phyloP scores from a whole-genome alignment of 2,329 filamentous ascomycete species.

The Leptographium procerum region DNA sequence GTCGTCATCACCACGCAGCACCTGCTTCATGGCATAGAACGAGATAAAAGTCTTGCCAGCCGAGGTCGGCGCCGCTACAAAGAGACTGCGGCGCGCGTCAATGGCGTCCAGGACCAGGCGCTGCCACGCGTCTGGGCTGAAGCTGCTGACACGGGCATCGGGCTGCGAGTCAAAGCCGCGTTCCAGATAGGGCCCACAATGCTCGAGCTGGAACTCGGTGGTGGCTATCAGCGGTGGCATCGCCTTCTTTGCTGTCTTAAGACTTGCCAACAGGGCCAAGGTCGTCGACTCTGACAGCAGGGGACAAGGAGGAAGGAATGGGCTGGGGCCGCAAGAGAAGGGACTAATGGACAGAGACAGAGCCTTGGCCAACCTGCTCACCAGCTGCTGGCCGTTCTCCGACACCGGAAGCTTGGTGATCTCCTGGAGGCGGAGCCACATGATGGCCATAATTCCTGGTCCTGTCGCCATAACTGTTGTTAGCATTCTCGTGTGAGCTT shows the following conservation, averaged over 20 bases:
- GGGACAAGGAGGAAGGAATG: too few species aligned
- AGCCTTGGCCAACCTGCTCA: not conserved
- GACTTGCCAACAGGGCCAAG: not conserved
- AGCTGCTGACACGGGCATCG: conserved; percentile 52
- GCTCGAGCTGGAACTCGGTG: conserved; percentile 51
- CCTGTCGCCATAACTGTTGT: too few species aligned
- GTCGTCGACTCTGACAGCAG: not conserved
- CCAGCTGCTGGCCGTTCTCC: not conserved
- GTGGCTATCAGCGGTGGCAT: not conserved
- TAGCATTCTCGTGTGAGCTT: too few species aligned
- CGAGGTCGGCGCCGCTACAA: conserved; percentile 67
- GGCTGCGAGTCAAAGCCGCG: conserved; percentile 57
- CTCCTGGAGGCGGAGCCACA: conserved; percentile 13
- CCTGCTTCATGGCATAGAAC: conserved; percentile 73
- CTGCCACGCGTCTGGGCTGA: conserved; percentile 69
- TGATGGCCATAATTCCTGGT: conserved; percentile 8
- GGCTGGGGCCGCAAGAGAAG: too few species aligned
- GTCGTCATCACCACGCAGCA: conserved; percentile 56
- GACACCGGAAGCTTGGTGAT: conserved; percentile 8
- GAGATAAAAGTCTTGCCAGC: conserved; percentile 77
- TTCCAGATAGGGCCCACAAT: conserved; percentile 65
- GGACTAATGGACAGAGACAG: too few species aligned
- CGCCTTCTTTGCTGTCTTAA: not conserved
- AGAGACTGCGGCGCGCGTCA: conserved; percentile 56
- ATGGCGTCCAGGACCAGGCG: conserved; percentile 61